These are phyloP conservation scores for Botrytis pseudocinerea DNA, from an alignment of 2,329 filamentous ascomycete genomes.

Conservation along the genomic window DNA sequence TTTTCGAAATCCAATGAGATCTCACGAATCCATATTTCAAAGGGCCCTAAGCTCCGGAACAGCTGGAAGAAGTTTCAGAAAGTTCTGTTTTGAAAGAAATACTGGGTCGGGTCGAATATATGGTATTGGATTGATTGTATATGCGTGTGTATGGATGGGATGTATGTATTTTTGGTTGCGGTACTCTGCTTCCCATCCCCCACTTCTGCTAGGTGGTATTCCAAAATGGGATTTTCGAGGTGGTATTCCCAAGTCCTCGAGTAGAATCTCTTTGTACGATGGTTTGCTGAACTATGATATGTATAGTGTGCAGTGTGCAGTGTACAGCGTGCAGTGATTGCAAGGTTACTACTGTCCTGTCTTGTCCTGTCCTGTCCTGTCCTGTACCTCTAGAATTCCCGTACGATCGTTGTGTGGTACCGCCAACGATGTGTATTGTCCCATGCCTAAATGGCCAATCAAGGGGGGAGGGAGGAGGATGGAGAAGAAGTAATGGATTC, in stretches of 20 bases:
- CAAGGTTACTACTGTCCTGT: slow-evolving; percentile 13
- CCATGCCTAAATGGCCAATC: neutral
- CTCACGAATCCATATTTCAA: neutral
- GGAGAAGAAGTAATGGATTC: neutral
- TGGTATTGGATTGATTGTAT: neutral
- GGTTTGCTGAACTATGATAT: neutral
- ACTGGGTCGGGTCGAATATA: neutral
- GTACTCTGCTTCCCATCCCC: neutral
- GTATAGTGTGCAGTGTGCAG: neutral
- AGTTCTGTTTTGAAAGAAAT: slow-evolving; percentile 1
- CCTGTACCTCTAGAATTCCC: slow-evolving; percentile 8
- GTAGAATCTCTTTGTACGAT: neutral
- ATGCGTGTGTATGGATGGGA: neutral
- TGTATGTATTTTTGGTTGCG: neutral
- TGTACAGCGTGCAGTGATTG: slow-evolving; percentile 1
- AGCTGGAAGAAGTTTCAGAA: slow-evolving; percentile 5
- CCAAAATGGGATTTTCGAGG: neutral
- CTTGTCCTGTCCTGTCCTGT: neutral
- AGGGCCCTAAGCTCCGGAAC: neutral
- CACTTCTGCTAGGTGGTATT: slow-evolving; percentile 11
- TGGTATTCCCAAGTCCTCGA: slow-evolving; percentile 3
- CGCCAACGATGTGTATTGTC: slow-evolving; percentile 16
- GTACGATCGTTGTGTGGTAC: slow-evolving; percentile 16
- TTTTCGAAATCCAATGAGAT: slow-evolving; percentile 3
- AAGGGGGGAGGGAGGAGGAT: neutral